phyloP scores from a whole-genome alignment of 2,329 filamentous ascomycete genomes.

The Aspergillus floridensis region DNA sequence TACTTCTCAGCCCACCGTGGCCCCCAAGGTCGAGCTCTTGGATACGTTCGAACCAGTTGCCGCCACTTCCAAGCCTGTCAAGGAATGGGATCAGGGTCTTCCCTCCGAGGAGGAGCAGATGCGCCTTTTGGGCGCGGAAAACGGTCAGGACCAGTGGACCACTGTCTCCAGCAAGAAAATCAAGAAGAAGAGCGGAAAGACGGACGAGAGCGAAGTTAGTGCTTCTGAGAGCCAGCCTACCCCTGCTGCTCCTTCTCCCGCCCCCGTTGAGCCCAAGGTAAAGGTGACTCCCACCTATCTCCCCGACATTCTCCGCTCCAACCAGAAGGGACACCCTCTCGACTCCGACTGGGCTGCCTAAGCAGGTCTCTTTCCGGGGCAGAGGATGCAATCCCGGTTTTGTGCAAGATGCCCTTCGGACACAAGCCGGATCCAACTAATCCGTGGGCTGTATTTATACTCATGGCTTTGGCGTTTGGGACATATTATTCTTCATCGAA shows the following conservation, averaged over 20 bases:
- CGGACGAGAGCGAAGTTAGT: slow-evolving; percentile 47
- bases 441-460: slow-evolving; percentile 33
- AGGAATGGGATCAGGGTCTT: slow-evolving; percentile 48
- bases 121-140: slow-evolving; percentile 47
- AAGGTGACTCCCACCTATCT: slow-evolving; percentile 37
- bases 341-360: slow-evolving; percentile 47
- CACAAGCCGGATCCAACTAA: slow-evolving; percentile 7
- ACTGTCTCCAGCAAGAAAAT: slow-evolving; percentile 60
- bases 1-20: slow-evolving; percentile 18
- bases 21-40: slow-evolving; percentile 32
- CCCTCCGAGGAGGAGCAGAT: slow-evolving; percentile 63
- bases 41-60: slow-evolving; percentile 43
- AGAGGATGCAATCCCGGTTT: background rate
- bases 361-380: slow-evolving; percentile 9
- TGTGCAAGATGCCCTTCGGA: slow-evolving; percentile 3
- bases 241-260: slow-evolving; percentile 18
- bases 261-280: slow-evolving; percentile 34
- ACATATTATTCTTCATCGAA: slow-evolving; percentile 28
- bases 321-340: slow-evolving; percentile 42
- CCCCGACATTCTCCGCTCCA: slow-evolving; percentile 31
- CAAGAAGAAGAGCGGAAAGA: slow-evolving; percentile 47
- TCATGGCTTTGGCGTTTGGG: slow-evolving; percentile 35
- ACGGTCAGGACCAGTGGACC: slow-evolving; percentile 57
- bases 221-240: slow-evolving; percentile 34
- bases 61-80: slow-evolving; percentile 18